Evolutionary conservation across 495 filamentous ascomycete species (phyloP).

Genomic region (Cercophora sp.): DNA sequence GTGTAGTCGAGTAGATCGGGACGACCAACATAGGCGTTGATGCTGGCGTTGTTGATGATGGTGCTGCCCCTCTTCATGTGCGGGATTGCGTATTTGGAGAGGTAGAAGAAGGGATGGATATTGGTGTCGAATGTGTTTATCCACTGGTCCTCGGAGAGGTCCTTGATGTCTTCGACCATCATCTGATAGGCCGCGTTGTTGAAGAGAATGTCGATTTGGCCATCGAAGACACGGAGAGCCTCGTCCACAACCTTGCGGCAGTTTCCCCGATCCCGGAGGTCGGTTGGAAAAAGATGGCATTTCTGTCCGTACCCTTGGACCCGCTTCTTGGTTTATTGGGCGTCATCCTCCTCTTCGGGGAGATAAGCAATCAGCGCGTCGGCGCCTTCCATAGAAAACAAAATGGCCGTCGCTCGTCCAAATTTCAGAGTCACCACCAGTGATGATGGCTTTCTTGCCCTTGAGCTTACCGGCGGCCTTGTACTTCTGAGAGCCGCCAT

Average conservation of each 20-base stretch:
- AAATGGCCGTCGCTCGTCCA: constrained; percentile 70
- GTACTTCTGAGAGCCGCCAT: constrained; percentile 69
- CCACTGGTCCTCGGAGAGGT: constrained; percentile 80
- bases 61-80: constrained; percentile 72
- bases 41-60: constrained; percentile 79
- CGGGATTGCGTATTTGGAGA: constrained; percentile 72
- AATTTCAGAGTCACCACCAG: constrained; percentile 81
- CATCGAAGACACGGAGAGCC: constrained; percentile 59
- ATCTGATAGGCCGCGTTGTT: constrained; percentile 80
- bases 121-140: constrained; percentile 69
- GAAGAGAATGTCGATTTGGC: constrained; percentile 66
- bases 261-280: constrained; percentile 59
- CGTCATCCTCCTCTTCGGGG: constrained; percentile 73
- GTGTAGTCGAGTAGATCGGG: constrained; percentile 85
- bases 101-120: constrained; percentile 70
- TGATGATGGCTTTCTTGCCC: constrained; percentile 74
- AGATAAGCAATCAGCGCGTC: constrained; percentile 70
- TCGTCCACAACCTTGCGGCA: constrained; percentile 67
- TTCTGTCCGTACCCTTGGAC: constrained; percentile 63
- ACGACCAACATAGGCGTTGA: constrained; percentile 80
- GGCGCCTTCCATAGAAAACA: constrained; percentile 82
- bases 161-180: constrained; percentile 66
- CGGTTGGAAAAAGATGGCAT: constrained; percentile 56
- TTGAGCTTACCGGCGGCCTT: constrained; percentile 73
- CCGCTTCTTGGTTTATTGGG: constrained; percentile 63